phyloP scores from a whole-genome alignment of 2,329 filamentous ascomycete species.

The Ceratocystis ficicola region DNA sequence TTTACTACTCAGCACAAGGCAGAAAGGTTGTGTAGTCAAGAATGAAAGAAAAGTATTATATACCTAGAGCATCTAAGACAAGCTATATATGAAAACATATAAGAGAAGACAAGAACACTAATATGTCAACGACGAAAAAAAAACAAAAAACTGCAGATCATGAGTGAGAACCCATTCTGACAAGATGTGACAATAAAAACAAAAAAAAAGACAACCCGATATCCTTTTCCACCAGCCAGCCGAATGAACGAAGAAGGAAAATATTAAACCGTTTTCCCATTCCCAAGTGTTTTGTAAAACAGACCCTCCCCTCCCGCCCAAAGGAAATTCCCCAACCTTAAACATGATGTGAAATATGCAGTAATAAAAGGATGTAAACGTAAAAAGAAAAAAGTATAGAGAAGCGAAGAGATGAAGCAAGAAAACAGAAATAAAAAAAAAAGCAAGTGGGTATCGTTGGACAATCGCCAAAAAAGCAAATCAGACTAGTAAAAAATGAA shows the following conservation, averaged over 20 bases:
- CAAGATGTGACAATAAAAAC: background rate
- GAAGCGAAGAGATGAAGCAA: conserved; percentile 8
- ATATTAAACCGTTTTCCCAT: background rate
- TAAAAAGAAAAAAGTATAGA: background rate
- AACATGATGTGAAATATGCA: conserved; percentile 7
- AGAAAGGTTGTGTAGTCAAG: background rate
- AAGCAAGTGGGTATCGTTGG: conserved; percentile 9
- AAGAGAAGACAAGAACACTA: no score
- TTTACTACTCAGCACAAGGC: background rate
- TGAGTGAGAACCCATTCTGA: background rate
- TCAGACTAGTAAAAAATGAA: conserved; percentile 3
- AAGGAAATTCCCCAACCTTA: no score
- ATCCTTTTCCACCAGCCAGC: no score
- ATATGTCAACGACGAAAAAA: background rate
- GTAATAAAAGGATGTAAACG: conserved; percentile 2
- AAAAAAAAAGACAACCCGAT: background rate
- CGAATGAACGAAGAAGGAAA: background rate
- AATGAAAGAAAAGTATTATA: background rate
- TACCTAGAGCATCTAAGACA: background rate
- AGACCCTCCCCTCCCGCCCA: no score
- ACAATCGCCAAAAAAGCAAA: conserved; percentile 6
- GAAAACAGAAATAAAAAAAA: conserved; percentile 11
- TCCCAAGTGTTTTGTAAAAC: no score
- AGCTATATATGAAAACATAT: no score
- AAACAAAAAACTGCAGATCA: conserved; percentile 4